phyloP scores from a whole-genome alignment of 345 rosid species.

The Lumnitzera racemosa region DNA sequence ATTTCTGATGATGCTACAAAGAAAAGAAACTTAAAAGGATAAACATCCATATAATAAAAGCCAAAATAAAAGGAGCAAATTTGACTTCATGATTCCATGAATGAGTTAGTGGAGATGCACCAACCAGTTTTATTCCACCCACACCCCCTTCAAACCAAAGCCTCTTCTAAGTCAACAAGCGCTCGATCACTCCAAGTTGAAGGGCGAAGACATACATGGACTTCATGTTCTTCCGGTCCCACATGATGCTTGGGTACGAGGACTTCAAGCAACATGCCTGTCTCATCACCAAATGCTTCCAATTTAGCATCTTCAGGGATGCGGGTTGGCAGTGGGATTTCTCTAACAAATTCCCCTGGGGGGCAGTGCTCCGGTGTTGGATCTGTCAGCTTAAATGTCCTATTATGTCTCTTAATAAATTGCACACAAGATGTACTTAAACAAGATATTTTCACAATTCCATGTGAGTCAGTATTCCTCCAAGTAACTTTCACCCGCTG shows the following conservation, averaged over 20 bases:
- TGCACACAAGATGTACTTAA: conserved; percentile 72
- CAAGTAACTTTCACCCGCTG: conserved; percentile 81
- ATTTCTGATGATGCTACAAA: background rate
- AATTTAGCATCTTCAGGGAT: conserved; percentile 85
- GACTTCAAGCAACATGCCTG: conserved; percentile 68
- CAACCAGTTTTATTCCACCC: conserved; percentile 13
- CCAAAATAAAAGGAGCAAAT: conserved; percentile 10
- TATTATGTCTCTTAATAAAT: conserved; percentile 60
- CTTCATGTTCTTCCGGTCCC: conserved; percentile 95
- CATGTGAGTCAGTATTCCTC: conserved; percentile 63
- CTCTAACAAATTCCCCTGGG: conserved; percentile 77
- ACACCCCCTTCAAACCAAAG: conserved; percentile 21
- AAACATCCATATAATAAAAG: conserved; percentile 22
- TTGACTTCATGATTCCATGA: no score
- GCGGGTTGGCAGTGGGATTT: conserved; percentile 63
- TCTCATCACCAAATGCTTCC: conserved; percentile 69
- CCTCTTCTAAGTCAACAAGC: conserved; percentile 23
- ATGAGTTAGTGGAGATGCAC: conserved; percentile 23
- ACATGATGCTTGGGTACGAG: conserved; percentile 66
- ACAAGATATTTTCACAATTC: conserved; percentile 80
- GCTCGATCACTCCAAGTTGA: conserved; percentile 37
- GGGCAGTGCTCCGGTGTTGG: conserved; percentile 92
- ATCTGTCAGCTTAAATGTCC: conserved; percentile 89
- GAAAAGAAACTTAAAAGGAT: background rate
- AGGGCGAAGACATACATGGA: conserved; percentile 75